Evolutionary conservation across 2,329 filamentous ascomycete species (phyloP), one percentile per base, ranked within the genome.

Genomic region (Hypoxylon sp.): DNA sequence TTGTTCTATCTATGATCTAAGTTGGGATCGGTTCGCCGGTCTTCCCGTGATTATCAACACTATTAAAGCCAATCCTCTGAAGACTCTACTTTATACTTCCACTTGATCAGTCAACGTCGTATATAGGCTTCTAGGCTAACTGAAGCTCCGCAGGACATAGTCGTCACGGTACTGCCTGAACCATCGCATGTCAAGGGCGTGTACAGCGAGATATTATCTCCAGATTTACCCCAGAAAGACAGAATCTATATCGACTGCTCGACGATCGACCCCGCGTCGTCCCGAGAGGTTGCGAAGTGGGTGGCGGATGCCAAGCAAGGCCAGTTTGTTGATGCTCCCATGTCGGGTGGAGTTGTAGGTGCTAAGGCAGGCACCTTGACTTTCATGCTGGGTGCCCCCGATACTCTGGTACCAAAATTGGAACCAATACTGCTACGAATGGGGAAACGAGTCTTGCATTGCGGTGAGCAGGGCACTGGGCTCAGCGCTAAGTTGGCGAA

Each of bases 311-410:
- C 88, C 0, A 83, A 87, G 1, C 86, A 91, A 75, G 92, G 92
- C 55, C 85, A 84, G 54, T 97, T 98, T 75, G 89, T 97, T 62
- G 96, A 99, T 76, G 95, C 96, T 2, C 96, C 96, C 45, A 97
- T 99, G 91, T 98, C 95, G 0, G 96, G 96, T 49, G 96, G 96
- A 52, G 94, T 97, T 0, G 93, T 98, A 4, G 96, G 95, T 44
- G 96, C 96, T 9, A 84, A 88, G 4, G 93, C 93, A 11, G 96
- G 91, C 32, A 94, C 93, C 0, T 83, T 99, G 61, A 97, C 94
- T 0, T 99, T 99, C 78, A 98, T 99, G 96, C 88, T 98, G 59
- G 96, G 96, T 44, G 86, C 90, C 5, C 83, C 88, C 0, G 75
- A 81, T 0, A 80, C 85, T 3, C 77, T 92, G 0, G 82, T 96